phyloP scores from a whole-genome alignment of 2,329 filamentous ascomycete genomes.

The Paramyrothecium sp. region DNA sequence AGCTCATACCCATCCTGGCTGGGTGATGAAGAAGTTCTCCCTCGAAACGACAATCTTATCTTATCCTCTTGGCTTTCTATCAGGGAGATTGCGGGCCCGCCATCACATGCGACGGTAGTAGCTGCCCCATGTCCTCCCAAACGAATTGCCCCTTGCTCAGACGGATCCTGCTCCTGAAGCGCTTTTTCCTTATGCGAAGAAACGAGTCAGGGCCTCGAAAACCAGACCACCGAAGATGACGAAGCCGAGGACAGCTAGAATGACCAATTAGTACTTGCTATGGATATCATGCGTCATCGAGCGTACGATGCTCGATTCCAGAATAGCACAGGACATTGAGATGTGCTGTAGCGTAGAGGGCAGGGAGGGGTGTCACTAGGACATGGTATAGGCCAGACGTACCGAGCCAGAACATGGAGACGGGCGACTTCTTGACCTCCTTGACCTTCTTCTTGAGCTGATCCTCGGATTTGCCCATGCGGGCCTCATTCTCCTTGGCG shows the following conservation, averaged over 20 bases:
- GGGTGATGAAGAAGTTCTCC: background rate
- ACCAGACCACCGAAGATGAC: conserved; percentile 60
- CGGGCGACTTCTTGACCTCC: conserved; percentile 56
- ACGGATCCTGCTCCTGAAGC: too few species aligned
- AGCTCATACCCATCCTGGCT: background rate
- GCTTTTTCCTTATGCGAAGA: conserved; percentile 40
- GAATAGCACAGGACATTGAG: background rate
- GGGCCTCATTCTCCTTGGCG: conserved; percentile 68
- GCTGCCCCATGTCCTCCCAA: too few species aligned
- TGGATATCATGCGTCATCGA: too few species aligned
- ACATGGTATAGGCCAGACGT: conserved; percentile 27
- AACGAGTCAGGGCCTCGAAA: conserved; percentile 56
- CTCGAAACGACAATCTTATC: background rate
- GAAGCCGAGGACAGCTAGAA: conserved; percentile 55
- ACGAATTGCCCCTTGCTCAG: too few species aligned
- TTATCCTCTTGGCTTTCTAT: too few species aligned
- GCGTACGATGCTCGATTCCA: too few species aligned
- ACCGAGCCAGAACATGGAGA: conserved; percentile 66
- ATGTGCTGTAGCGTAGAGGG: background rate
- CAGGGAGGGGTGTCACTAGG: too few species aligned
- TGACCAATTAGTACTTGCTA: too few species aligned
- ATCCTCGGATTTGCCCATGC: conserved; percentile 71
- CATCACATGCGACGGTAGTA: background rate
- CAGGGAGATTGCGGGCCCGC: too few species aligned
- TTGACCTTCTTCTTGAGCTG: conserved; percentile 61